phyloP scores from a whole-genome alignment of 345 rosid genomes.

The Psidium guajava region DNA sequence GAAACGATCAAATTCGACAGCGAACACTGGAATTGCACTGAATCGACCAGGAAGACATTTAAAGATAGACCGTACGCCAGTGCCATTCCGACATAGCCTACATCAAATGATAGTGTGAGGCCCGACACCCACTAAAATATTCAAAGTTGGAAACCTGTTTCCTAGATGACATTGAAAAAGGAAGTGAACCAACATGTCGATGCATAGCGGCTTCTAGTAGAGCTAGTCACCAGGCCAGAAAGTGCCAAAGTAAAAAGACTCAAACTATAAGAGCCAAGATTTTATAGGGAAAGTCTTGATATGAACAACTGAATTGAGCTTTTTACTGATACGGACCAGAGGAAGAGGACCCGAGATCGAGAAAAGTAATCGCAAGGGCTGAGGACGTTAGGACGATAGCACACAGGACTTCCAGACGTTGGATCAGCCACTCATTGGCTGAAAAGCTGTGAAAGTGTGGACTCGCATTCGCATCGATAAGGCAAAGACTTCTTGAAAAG shows the following conservation, averaged over 20 bases:
- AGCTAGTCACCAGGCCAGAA: background rate
- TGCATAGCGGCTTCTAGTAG: background rate
- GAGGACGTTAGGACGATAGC: slow-evolving; percentile 36
- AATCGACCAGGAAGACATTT: slow-evolving; percentile 28
- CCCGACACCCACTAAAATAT: background rate
- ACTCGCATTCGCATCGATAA: slow-evolving; percentile 47
- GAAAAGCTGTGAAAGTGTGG: slow-evolving; percentile 37
- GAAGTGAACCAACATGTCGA: background rate
- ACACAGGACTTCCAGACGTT: slow-evolving; percentile 40
- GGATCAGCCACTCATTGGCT: slow-evolving; percentile 53
- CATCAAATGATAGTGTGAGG: background rate
- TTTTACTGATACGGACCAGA: slow-evolving; percentile 23
- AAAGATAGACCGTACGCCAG: slow-evolving; percentile 50
- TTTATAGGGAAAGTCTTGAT: background rate
- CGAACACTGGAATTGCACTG: slow-evolving; percentile 34
- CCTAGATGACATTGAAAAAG: background rate
- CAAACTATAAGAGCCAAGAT: background rate
- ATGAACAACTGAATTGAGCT: background rate
- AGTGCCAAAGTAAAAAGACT: background rate
- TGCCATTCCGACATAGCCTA: slow-evolving; percentile 63
- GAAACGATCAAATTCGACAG: slow-evolving; percentile 34
- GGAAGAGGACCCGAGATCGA: slow-evolving; percentile 39
- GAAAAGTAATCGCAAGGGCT: slow-evolving; percentile 44
- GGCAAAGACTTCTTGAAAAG: slow-evolving; percentile 31
- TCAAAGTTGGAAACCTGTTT: background rate